Conservation (phyloP, 345 rosid genomes). For the Mercurialis annua region DNA sequence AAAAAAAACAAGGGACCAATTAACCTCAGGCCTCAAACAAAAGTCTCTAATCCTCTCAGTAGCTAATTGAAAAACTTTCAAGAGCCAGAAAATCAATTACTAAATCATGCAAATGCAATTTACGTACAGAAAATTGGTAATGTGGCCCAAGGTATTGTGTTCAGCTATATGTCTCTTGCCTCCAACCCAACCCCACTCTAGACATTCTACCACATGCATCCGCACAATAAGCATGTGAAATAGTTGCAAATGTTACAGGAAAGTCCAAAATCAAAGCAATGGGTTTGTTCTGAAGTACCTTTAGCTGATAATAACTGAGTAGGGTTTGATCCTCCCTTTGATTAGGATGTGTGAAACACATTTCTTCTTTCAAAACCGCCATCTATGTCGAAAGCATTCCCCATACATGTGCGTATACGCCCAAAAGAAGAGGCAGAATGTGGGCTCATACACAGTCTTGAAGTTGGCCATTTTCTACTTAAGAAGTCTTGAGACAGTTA, state of each 20-base stretch:
- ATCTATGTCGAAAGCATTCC: not conserved
- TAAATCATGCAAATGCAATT: not conserved
- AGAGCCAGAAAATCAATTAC: slow-evolving; percentile 3
- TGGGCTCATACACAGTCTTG: slow-evolving; percentile 4
- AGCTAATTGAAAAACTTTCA: not conserved
- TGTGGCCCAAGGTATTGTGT: not conserved
- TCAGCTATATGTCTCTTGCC: not conserved
- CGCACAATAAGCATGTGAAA: not conserved
- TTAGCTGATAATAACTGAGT: not conserved
- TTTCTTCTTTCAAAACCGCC: not conserved
- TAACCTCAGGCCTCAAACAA: not conserved
- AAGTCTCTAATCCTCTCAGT: not conserved
- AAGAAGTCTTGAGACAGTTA: slow-evolving; percentile 58
- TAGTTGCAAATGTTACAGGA: slow-evolving; percentile 2
- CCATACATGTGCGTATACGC: not conserved
- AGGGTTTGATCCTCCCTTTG: not conserved
- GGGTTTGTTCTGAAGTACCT: slow-evolving; percentile 1
- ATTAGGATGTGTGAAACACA: not conserved
- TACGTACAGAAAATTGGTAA: not conserved
- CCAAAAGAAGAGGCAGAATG: slow-evolving; percentile 1
- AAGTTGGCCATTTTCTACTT: slow-evolving; percentile 19
- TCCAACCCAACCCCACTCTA: not conserved
- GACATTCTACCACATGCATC: slow-evolving; percentile 1
- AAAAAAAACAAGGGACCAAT: not conserved
- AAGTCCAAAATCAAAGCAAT: slow-evolving; percentile 7